These are phyloP conservation scores for Oryza rufipogon DNA, from an alignment of 176 grass and related monocot genomes.

Conservation along the genomic window DNA sequence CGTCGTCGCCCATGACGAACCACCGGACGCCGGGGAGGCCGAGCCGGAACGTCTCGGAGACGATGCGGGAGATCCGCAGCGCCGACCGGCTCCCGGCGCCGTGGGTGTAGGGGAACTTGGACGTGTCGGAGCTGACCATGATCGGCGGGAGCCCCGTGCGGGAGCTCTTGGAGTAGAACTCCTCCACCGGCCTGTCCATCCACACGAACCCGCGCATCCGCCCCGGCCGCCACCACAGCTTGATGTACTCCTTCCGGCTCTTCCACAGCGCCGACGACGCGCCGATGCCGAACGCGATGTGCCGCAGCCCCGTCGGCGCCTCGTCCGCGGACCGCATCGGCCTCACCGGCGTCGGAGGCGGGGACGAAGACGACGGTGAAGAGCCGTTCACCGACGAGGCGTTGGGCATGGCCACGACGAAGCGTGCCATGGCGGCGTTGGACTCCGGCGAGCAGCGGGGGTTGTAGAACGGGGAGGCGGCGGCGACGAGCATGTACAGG, in stretches of 20 bases:
- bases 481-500: constrained; percentile 49
- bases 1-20: constrained; percentile 99
- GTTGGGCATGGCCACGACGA: constrained; percentile 44
- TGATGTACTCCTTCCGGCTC: constrained; percentile 91
- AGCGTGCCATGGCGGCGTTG: background rate
- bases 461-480: constrained; percentile 45
- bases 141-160: constrained; percentile 61
- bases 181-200: constrained; percentile 84
- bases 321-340: constrained; percentile 35
- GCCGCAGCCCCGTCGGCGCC: constrained; percentile 63
- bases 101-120: constrained; percentile 92
- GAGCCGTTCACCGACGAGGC: background rate
- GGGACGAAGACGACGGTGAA: background rate
- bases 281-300: constrained; percentile 94
- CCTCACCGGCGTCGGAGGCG: background rate
- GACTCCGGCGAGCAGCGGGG: constrained; percentile 36
- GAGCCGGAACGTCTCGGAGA: constrained; percentile 84
- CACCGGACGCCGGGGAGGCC: constrained; percentile 67
- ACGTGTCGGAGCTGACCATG: constrained; percentile 75
- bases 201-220: constrained; percentile 94
- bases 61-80: constrained; percentile 87
- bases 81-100: constrained; percentile 75
- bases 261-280: constrained; percentile 82
- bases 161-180: constrained; percentile 66
- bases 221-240: constrained; percentile 82